These are phyloP conservation scores for Esteya vermicola DNA, from an alignment of 2,329 filamentous ascomycete species.

Conservation along the genomic window DNA sequence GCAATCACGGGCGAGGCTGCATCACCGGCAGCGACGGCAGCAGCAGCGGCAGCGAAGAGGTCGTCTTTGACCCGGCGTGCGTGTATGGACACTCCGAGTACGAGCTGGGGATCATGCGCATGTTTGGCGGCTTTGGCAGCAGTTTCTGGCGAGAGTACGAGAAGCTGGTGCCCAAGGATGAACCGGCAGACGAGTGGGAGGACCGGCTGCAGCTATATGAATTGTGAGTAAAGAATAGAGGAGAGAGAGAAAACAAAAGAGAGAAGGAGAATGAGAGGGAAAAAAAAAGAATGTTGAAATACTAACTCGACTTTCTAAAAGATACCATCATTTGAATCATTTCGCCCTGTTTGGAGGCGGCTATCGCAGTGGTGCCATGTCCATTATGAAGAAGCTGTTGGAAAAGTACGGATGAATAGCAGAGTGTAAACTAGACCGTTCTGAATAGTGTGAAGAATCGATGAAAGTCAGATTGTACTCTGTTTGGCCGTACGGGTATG, in stretches of 20 bases:
- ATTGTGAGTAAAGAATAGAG: slow-evolving; percentile 38
- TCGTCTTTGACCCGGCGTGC: slow-evolving; percentile 69
- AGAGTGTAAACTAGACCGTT: too few species aligned
- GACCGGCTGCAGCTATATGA: slow-evolving; percentile 74
- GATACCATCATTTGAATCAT: slow-evolving; percentile 85
- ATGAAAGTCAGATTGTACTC: too few species aligned
- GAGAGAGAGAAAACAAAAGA: too few species aligned
- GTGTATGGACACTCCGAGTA: slow-evolving; percentile 83
- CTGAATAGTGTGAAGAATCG: background rate
- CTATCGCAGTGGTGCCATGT: slow-evolving; percentile 62
- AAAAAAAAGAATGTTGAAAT: too few species aligned
- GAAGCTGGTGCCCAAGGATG: slow-evolving; percentile 58
- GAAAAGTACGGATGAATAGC: slow-evolving; percentile 68
- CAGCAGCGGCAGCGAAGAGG: slow-evolving; percentile 36
- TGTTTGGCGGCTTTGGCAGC: slow-evolving; percentile 79
- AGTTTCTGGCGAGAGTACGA: slow-evolving; percentile 69
- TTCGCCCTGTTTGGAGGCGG: slow-evolving; percentile 70
- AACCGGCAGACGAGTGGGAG: slow-evolving; percentile 71
- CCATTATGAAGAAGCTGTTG: slow-evolving; percentile 63
- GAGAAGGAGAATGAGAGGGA: too few species aligned
- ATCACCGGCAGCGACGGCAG: slow-evolving; percentile 25
- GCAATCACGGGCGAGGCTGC: slow-evolving; percentile 57
- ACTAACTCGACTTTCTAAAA: too few species aligned
- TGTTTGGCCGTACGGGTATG: too few species aligned
- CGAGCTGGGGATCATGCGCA: slow-evolving; percentile 85